Percentiles rank a stretch among this genome's conserved stretches.
Conservation (phyloP, 2,329 filamentous ascomycete species). For the Cladosporium oxysporum region DNA sequence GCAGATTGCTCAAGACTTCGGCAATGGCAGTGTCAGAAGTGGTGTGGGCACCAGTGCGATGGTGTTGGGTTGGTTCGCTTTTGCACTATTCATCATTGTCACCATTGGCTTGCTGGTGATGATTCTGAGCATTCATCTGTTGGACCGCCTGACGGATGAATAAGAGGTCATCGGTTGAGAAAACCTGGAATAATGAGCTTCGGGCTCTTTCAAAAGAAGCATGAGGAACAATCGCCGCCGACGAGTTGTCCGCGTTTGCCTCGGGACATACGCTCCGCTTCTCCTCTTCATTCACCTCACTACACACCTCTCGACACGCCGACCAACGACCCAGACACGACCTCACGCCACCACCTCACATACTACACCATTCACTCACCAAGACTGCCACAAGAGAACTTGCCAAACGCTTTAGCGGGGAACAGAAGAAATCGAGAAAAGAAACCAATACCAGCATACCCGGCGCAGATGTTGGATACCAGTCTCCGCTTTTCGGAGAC, state of each 20-base stretch:
- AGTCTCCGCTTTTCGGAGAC: background rate
- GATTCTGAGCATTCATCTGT: slow-evolving; percentile 87
- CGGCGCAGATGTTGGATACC: slow-evolving; percentile 6
- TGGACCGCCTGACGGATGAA: slow-evolving; percentile 61
- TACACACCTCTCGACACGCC: background rate
- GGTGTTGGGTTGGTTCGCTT: slow-evolving; percentile 97
- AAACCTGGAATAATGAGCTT: background rate
- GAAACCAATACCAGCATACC: slow-evolving; percentile 9
- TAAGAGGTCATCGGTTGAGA: slow-evolving; percentile 23
- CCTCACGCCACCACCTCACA: slow-evolving; percentile 4
- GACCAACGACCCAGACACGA: slow-evolving; percentile 6
- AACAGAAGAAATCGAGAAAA: background rate
- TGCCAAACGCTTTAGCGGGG: background rate
- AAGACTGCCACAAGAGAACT: background rate
- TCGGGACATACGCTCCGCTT: background rate
- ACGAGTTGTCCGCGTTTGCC: background rate
- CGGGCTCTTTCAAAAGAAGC: background rate
- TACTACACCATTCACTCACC: background rate
- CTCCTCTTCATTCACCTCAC: background rate
- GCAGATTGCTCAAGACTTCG: slow-evolving; percentile 88
- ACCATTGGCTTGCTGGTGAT: slow-evolving; percentile 94
- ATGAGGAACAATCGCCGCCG: background rate
- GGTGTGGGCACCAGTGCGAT: slow-evolving; percentile 94
- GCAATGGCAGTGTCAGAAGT: slow-evolving; percentile 81
- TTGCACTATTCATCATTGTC: slow-evolving; percentile 88